Evolutionary conservation across 2,329 filamentous ascomycete genomes (phyloP).

Genomic region (Coleophoma cylindrospora): DNA sequence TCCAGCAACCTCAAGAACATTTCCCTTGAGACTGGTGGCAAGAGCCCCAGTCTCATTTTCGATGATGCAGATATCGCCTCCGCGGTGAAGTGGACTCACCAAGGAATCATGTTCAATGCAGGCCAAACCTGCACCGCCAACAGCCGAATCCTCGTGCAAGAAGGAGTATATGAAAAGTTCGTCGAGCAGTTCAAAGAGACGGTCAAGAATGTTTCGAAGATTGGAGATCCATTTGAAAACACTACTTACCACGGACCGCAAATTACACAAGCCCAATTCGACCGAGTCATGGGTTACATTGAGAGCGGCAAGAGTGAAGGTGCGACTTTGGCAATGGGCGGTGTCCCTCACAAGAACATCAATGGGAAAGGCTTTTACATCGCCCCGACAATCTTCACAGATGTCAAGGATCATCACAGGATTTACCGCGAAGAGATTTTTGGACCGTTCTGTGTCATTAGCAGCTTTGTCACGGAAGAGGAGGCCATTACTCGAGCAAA

Average conservation of each 20-base stretch:
- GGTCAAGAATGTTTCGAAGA: constrained; percentile 46
- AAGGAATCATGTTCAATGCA: constrained; percentile 33
- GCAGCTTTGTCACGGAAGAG: constrained; percentile 63
- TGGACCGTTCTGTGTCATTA: constrained; percentile 62
- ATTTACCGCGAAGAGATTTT: constrained; percentile 62
- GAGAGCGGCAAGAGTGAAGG: constrained; percentile 60
- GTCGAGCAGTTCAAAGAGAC: constrained; percentile 55
- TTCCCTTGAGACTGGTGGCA: constrained; percentile 60
- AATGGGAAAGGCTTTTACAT: constrained; percentile 53
- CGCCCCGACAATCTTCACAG: constrained; percentile 42
- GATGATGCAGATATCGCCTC: constrained; percentile 57
- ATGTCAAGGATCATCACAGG: constrained; percentile 42
- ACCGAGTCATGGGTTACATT: constrained; percentile 58
- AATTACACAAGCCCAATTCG: constrained; percentile 62
- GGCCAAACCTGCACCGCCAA: constrained; percentile 61
- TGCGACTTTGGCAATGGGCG: constrained; percentile 58
- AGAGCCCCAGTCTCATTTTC: constrained; percentile 57
- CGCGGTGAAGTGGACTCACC: constrained; percentile 60
- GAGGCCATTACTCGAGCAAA: constrained; percentile 59
- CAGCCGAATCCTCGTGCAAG: constrained; percentile 56
- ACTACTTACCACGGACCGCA: constrained; percentile 68
- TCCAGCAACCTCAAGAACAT: constrained; percentile 56
- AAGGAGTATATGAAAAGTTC: constrained; percentile 52
- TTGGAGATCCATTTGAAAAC: constrained; percentile 65
- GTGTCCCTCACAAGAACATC: constrained; percentile 50